phyloP scores from a whole-genome alignment of 805 yeast genomes.

The Millerozyma acaciae region DNA sequence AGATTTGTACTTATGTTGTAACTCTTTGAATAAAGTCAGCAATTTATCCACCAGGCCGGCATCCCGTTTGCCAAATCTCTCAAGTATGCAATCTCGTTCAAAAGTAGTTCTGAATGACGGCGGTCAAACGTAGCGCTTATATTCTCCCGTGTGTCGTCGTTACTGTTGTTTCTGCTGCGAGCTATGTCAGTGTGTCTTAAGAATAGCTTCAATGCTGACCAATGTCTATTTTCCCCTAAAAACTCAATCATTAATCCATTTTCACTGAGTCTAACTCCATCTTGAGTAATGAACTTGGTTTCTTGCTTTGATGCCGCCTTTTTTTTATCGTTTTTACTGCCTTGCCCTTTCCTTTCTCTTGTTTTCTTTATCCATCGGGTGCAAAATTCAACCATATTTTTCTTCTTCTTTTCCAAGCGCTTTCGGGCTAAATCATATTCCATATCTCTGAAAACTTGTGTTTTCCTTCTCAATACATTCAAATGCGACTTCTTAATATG shows the following conservation, averaged over 20 bases:
- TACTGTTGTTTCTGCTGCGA: background rate
- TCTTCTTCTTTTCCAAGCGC: background rate
- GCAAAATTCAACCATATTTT: no score
- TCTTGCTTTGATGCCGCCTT: background rate
- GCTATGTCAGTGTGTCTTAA: constrained; percentile 3
- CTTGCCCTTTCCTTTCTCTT: background rate
- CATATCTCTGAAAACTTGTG: background rate
- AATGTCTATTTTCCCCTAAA: background rate
- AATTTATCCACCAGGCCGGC: no score
- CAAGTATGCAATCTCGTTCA: background rate
- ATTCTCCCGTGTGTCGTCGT: background rate
- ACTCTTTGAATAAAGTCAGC: no score
- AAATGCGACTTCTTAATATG: background rate
- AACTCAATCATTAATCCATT: constrained; percentile 5
- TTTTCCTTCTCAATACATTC: background rate
- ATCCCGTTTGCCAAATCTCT: background rate
- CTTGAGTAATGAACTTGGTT: background rate
- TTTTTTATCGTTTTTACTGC: background rate
- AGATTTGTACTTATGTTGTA: constrained; percentile 1
- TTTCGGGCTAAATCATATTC: background rate
- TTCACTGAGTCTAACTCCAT: background rate
- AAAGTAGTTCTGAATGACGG: background rate
- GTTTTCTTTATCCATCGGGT: background rate
- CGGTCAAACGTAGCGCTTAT: background rate
- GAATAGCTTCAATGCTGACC: constrained; percentile 2